phyloP scores from a whole-genome alignment of 106 monocot species.

The Dioscorea zingiberensis region DNA sequence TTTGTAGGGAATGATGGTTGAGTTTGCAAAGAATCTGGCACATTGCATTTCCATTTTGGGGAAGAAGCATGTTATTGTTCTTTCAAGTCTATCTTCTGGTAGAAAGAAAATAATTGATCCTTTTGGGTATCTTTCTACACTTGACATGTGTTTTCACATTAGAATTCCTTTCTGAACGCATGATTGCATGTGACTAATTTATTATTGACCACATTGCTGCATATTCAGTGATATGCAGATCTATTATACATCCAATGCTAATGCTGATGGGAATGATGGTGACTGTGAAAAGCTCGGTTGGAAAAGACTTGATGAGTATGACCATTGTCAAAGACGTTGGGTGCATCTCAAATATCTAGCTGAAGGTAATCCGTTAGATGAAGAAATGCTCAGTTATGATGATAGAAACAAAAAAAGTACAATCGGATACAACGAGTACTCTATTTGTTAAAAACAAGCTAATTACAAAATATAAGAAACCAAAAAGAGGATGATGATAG shows the following conservation, averaged over 20 bases:
- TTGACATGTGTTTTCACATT: neutral
- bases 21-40: constrained; percentile 77
- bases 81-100: constrained; percentile 91
- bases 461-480: too few relatives aligned
- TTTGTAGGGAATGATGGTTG: constrained; percentile 86
- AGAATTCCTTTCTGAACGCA: neutral
- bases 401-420: too few relatives aligned
- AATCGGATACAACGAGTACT: too few relatives aligned
- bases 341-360: too few relatives aligned
- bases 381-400: constrained; percentile 26
- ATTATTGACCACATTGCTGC: too few relatives aligned
- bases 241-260: constrained; percentile 71
- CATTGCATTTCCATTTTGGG: constrained; percentile 42
- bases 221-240: constrained; percentile 67
- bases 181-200: too few relatives aligned
- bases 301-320: too few relatives aligned
- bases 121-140: constrained; percentile 36
- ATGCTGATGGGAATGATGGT: constrained; percentile 47
- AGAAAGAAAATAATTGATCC: constrained; percentile 60
- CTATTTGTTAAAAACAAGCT: too few relatives aligned
- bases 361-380: constrained; percentile 33
- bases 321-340: too few relatives aligned
- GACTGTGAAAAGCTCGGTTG: constrained; percentile 63
- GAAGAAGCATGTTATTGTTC: constrained; percentile 93
- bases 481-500: too few relatives aligned